Conservation (phyloP, 2,329 filamentous ascomycete genomes). For the Ilyonectria destructans region DNA sequence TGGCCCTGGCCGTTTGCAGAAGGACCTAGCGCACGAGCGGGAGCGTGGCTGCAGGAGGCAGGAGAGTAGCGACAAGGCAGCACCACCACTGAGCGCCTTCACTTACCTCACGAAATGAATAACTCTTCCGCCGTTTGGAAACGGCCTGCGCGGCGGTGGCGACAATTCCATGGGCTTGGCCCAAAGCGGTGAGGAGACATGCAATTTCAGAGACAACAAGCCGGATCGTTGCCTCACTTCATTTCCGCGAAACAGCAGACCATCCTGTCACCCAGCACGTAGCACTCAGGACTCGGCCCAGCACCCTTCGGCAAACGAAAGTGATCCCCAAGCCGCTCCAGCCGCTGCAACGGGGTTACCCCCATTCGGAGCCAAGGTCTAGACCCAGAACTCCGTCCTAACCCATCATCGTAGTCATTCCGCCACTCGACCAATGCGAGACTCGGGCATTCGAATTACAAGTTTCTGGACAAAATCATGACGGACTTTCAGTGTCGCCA, state of each 20-base stretch:
- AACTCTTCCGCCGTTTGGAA: conserved; percentile 33
- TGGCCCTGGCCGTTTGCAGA: conserved; percentile 36
- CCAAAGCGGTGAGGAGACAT: conserved; percentile 41
- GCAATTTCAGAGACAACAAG: conserved; percentile 35
- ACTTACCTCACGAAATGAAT: conserved; percentile 49
- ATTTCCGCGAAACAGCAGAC: conserved; percentile 39
- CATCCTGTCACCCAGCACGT: conserved; percentile 29
- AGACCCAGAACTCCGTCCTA: not conserved
- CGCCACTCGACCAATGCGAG: conserved; percentile 17
- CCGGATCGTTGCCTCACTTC: conserved; percentile 35
- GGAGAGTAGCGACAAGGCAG: conserved; percentile 20
- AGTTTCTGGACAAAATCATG: conserved; percentile 12
- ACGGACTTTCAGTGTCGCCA: conserved; percentile 4
- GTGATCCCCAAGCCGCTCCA: conserved; percentile 34
- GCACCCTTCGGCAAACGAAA: conserved; percentile 33
- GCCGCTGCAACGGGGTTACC: conserved; percentile 35
- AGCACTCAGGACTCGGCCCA: conserved; percentile 18
- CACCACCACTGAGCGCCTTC: conserved; percentile 21
- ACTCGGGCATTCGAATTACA: conserved; percentile 16
- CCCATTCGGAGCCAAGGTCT: conserved; percentile 14
- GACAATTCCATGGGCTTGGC: conserved; percentile 23
- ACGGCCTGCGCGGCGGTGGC: conserved; percentile 23
- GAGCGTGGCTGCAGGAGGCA: conserved; percentile 42
- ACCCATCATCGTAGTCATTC: conserved; percentile 12
- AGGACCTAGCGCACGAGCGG: conserved; percentile 43